Base-by-base conservation (phyloP, 495 filamentous ascomycete species). In the Podospora bellae-mahoneyi region DNA sequence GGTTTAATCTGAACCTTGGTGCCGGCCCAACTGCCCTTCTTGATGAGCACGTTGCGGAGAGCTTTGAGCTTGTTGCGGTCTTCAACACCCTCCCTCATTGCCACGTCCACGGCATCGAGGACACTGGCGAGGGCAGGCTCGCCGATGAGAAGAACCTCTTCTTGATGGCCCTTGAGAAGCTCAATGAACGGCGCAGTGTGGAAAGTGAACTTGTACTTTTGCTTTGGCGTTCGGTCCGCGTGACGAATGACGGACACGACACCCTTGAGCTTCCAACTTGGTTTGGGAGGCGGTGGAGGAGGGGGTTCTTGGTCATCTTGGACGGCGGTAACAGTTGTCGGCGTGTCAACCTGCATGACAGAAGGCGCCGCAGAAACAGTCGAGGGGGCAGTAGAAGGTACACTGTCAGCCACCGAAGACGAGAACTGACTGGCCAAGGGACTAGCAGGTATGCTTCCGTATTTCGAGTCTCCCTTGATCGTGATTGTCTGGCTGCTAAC, bases 1-100 rank as follows among this genome's bases (percentile, higher is more conserved):
- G 95, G 95, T 79, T 99, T 99, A 73, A 99, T 97, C 79, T 99
- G 95, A 28, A 99, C 94, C 79, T 99, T 99, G 4, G 95, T 99
- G 0, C 95, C 95, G 9, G 92, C 87, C 91, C 93, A 97, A 13
- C 87, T 88, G 10, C 94, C 92, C 79, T 98, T 99, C 76, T 92
- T 94, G 53, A 92, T 88, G 15, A 99, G 82, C 15, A 93, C 93
- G 64, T 92, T 94, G 62, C 89, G 88, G 61, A 99, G 84, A 54
- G 92, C 76, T 69, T 87, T 90, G 15, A 99, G 88, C 80, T 98
- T 99, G 30, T 89, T 87, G 62, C 83, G 85, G 75, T 99, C 96
- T 78, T 99, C 95, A 32, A 91, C 78, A 1, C 88, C 90, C 66
- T 91, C 86, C 34, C 87, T 83, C 76, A 96, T 82, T 9, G 96